These are phyloP conservation scores for Russula ochroleuca DNA, from an alignment of 768 basidiomycete genomes.

Conservation along the genomic window DNA sequence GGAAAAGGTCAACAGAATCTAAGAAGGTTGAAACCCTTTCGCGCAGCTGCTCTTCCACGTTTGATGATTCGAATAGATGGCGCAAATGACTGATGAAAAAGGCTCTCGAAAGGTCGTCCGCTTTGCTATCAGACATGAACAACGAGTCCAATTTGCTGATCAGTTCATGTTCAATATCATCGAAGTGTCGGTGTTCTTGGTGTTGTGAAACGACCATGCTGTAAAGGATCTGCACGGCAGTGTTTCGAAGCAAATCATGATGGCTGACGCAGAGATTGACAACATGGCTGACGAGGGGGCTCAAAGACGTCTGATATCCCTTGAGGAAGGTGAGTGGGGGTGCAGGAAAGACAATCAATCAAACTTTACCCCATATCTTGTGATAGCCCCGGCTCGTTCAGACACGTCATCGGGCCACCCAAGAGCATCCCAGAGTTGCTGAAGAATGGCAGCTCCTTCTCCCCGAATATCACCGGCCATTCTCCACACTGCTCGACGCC, in stretches of 20 bases:
- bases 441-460: conserved; percentile 77
- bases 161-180: conserved; percentile 86
- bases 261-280: conserved; percentile 92
- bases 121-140: conserved; percentile 91
- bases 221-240: conserved; percentile 88
- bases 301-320: conserved; percentile 83
- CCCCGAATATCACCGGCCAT: conserved; percentile 95
- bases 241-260: conserved; percentile 86
- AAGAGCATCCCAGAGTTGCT: conserved; percentile 81
- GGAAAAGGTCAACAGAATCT: conserved; percentile 87
- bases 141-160: conserved; percentile 86
- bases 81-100: conserved; percentile 92
- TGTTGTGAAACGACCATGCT: conserved; percentile 95
- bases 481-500: conserved; percentile 93
- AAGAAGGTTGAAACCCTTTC: conserved; percentile 78
- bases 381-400: conserved; percentile 48
- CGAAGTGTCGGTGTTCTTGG: conserved; percentile 78
- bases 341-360: background rate
- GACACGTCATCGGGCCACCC: conserved; percentile 66
- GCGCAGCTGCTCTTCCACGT: conserved; percentile 75
- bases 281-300: conserved; percentile 81
- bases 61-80: conserved; percentile 79
- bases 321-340: conserved; percentile 34
- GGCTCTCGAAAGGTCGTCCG: conserved; percentile 84
- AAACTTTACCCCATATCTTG: conserved; percentile 62